These are phyloP conservation scores for Trichoderma pleuroti DNA, from an alignment of 2,329 filamentous ascomycete genomes.

Conservation along the genomic window DNA sequence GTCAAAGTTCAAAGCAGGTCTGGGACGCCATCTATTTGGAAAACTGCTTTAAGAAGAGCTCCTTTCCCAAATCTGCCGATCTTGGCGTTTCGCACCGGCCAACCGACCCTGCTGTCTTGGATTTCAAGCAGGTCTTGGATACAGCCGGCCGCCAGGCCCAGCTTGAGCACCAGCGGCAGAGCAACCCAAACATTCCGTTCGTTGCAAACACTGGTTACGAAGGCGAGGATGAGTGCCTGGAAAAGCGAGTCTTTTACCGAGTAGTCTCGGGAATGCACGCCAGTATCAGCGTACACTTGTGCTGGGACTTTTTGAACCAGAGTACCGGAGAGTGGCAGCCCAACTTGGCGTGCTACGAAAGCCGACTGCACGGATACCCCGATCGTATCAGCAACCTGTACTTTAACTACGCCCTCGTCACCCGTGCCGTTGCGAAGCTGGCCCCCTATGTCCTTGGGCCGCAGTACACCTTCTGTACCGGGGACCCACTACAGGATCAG, in stretches of 20 bases:
- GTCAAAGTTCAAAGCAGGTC: constrained; percentile 79
- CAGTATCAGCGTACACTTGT: constrained; percentile 92
- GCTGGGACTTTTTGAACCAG: constrained; percentile 94
- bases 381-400: constrained; percentile 96
- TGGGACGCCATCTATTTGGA: constrained; percentile 97
- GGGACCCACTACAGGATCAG: constrained; percentile 73
- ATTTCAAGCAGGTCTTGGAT: constrained; percentile 60
- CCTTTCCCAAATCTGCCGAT: constrained; percentile 57
- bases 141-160: constrained; percentile 58
- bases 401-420: constrained; percentile 97
- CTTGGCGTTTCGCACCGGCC: constrained; percentile 45
- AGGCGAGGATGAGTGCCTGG: constrained; percentile 85
- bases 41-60: constrained; percentile 82
- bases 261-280: constrained; percentile 97
- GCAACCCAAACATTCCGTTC: constrained; percentile 52
- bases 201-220: constrained; percentile 65
- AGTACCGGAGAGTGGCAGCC: constrained; percentile 90
- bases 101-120: constrained; percentile 53
- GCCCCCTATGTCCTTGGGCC: constrained; percentile 66
- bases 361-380: constrained; percentile 77
- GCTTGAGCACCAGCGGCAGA: constrained; percentile 49
- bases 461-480: constrained; percentile 87
- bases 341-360: constrained; percentile 84
- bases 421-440: constrained; percentile 86
- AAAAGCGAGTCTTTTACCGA: constrained; percentile 98